Base-by-base conservation (phyloP, 345 rosid genomes). In the Triadica sebifera region DNA sequence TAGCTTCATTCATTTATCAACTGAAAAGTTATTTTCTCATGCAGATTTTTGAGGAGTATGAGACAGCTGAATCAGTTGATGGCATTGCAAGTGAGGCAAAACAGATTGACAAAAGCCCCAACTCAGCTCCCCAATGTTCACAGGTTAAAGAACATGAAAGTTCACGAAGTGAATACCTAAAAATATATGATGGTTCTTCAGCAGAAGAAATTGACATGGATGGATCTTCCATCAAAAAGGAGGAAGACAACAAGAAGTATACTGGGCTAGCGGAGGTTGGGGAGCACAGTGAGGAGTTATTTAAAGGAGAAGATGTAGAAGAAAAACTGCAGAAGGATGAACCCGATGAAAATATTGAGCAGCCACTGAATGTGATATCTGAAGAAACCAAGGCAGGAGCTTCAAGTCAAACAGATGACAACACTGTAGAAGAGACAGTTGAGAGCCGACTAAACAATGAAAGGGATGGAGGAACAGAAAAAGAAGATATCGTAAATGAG, bases 401-500 rank as follows among this genome's bases (percentile, higher is more conserved):
- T 39, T 65, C 51, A n/a, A 41, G 65, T 22, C 60, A 71, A 58
- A 41, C 15, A 17, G 65, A 34, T 13, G 53, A 58, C 22, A 17
- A 12, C 47, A 22, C 11, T 41, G 53, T 56, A 61, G 65, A 69
- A 8, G 82, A 74, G 65, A 56, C 46, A 65, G 6, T 51, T 58
- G 64, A 60, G 46, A 50, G 34, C 46, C 60, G 73, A 37, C 46
- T 5, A 19, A 7, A 41, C 43, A 62, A 38, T 73, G 25, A 12
- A 29, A 70, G 37, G 6, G 39, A 64, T 37, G 47, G 17, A 70
- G 57, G 65, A 58, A 79, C 12, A 47, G 49, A 37, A 25, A 65
- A 61, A 73, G 84, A 55, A 71, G 76, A 52, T 6, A 46, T 4
- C 15, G 0, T 37, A 17, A 70, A 41, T 47, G 75, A 69, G 12